Percentiles rank a stretch among this genome's conserved stretches.
Conservation (phyloP, 2,329 filamentous ascomycete genomes). For the Chalaropsis thielavioides region DNA sequence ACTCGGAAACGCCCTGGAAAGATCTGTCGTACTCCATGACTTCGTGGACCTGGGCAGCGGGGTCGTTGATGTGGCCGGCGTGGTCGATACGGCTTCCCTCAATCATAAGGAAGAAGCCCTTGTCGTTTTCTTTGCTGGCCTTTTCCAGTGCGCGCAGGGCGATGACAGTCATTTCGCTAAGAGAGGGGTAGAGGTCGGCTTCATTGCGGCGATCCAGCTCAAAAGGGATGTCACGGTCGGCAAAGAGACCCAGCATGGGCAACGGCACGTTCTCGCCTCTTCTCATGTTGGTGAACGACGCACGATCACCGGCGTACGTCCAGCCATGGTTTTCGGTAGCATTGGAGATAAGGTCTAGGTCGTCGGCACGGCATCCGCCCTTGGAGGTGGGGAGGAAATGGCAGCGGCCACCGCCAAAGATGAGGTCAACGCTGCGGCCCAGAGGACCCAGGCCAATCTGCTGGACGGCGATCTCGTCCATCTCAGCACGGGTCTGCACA, state of each 20-base stretch:
- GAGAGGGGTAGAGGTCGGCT: constrained; percentile 67
- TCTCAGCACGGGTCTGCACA: constrained; percentile 62
- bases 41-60: constrained; percentile 73
- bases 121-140: constrained; percentile 68
- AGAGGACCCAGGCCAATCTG: constrained; percentile 79
- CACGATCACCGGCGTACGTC: constrained; percentile 58
- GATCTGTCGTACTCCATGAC: constrained; percentile 89
- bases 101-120: constrained; percentile 98
- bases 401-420: constrained; percentile 85
- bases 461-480: constrained; percentile 84
- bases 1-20: constrained; percentile 71
- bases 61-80: constrained; percentile 75
- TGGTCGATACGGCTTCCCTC: constrained; percentile 95
- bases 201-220: constrained; percentile 78
- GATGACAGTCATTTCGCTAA: constrained; percentile 80
- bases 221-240: constrained; percentile 69
- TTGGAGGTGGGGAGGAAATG: constrained; percentile 75
- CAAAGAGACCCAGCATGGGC: constrained; percentile 76
- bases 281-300: constrained; percentile 61
- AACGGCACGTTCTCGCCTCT: constrained; percentile 54
- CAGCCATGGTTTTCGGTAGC: constrained; percentile 66
- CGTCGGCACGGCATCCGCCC: constrained; percentile 70
- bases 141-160: constrained; percentile 66
- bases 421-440: constrained; percentile 76
- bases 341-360: constrained; percentile 56